Conservation (phyloP, 257 asterid genomes). For the Cinchona pubescens region DNA sequence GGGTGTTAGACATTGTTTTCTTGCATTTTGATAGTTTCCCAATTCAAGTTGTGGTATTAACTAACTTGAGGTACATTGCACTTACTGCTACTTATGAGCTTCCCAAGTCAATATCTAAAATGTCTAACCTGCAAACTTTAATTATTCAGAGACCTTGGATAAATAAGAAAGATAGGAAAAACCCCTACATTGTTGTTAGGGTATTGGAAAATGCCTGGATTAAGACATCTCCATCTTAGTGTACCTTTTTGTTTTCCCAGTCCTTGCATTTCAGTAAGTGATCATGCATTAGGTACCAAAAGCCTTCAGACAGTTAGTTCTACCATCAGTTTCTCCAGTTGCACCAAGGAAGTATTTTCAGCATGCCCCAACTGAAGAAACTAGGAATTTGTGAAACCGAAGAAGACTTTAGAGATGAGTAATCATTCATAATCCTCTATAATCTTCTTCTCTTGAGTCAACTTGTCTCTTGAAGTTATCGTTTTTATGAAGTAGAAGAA, state of each 20-base stretch:
- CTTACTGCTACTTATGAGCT: constrained; percentile 26
- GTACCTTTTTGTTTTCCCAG: too few relatives aligned
- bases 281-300: too few relatives aligned
- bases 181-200: constrained; percentile 15
- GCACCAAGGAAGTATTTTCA: constrained; percentile 19
- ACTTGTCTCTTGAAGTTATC: too few relatives aligned
- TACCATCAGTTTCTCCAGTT: constrained; percentile 23
- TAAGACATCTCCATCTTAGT: constrained; percentile 29
- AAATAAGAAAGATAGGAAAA: background rate
- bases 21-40: constrained; percentile 27
- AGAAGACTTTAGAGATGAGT: background rate
- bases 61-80: constrained; percentile 30
- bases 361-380: constrained; percentile 29
- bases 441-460: too few relatives aligned
- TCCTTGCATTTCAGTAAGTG: too few relatives aligned
- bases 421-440: too few relatives aligned
- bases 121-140: constrained; percentile 32
- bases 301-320: constrained; percentile 28
- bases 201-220: constrained; percentile 21
- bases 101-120: constrained; percentile 16
- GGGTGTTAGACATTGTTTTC: constrained; percentile 31
- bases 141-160: constrained; percentile 26
- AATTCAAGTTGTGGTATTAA: constrained; percentile 8
- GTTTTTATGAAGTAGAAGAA: too few relatives aligned
- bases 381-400: constrained; percentile 28